A percentile compares a stretch with the other conserved stretches of the same genome.
Evolutionary conservation across 495 filamentous ascomycete genomes (phyloP).

Genomic region (Aspergillus ostianus): DNA sequence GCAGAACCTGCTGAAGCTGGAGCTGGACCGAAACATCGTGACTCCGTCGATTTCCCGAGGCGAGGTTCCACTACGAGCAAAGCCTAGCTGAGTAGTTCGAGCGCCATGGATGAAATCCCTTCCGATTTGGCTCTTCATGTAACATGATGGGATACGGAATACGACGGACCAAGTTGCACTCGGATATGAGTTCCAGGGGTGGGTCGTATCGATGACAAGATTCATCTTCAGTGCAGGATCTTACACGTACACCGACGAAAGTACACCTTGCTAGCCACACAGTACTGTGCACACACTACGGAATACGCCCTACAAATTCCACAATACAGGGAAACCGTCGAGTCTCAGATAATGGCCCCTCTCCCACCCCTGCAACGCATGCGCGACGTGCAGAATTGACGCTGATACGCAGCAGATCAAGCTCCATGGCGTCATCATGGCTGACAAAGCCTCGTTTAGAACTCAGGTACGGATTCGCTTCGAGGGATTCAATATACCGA

Average conservation of each 20-base stretch:
- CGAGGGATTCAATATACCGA: not conserved
- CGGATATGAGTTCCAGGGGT: not conserved
- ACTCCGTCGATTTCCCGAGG: not conserved
- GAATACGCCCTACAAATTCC: too few species aligned
- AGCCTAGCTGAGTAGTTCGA: too few species aligned
- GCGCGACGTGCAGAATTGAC: not conserved
- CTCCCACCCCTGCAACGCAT: not conserved
- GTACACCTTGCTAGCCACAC: too few species aligned
- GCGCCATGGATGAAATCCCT: not conserved
- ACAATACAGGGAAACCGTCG: not conserved
- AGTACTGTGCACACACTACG: too few species aligned
- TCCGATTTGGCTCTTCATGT: not conserved
- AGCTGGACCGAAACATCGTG: not conserved
- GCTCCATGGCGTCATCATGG: not conserved
- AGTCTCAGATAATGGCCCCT: too few species aligned
- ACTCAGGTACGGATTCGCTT: not conserved
- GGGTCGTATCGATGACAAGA: not conserved
- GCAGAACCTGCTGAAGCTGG: not conserved
- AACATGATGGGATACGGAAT: not conserved
- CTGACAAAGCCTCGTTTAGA: too few species aligned
- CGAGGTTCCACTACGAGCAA: not conserved
- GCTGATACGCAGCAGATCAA: not conserved
- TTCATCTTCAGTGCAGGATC: too few species aligned
- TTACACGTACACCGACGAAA: not conserved
- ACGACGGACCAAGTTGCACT: not conserved